Percentiles rank a stretch among this genome's conserved stretches.
Conservation (phyloP, 2,329 filamentous ascomycete genomes). For the Microthyrium microscopicum region DNA sequence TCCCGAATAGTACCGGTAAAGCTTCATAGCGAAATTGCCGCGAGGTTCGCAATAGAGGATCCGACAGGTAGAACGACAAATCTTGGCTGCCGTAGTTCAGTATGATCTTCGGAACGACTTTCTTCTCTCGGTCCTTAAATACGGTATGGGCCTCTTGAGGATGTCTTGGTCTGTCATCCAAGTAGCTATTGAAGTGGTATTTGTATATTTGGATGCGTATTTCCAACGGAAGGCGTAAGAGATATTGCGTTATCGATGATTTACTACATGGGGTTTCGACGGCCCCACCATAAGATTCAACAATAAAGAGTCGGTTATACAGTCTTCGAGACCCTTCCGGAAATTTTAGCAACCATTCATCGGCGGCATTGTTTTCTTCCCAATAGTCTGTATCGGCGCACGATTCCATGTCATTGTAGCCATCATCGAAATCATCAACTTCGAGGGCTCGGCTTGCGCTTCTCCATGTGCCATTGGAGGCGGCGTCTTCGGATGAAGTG, state of each 20-base stretch:
- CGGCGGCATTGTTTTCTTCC: neutral
- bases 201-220: too few relatives aligned
- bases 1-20: neutral
- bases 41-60: neutral
- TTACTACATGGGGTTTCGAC: neutral
- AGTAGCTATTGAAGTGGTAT: too few relatives aligned
- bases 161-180: too few relatives aligned
- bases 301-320: neutral
- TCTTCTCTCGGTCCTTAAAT: too few relatives aligned
- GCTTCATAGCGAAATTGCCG: constrained; percentile 1
- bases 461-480: too few relatives aligned
- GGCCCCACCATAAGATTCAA: neutral
- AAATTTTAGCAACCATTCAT: neutral
- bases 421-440: too few relatives aligned
- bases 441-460: too few relatives aligned
- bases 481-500: too few relatives aligned
- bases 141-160: too few relatives aligned
- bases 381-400: neutral
- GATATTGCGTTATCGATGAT: too few relatives aligned
- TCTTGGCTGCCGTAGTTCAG: neutral
- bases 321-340: neutral
- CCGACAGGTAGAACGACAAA: neutral
- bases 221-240: too few relatives aligned
- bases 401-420: too few relatives aligned
- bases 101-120: neutral